A percentile compares a stretch with the other conserved stretches of the same genome.
These are phyloP conservation scores for Backusella tuberculispora DNA, from an alignment of 192 early-diverging fungal genomes.

Conservation along the genomic window DNA sequence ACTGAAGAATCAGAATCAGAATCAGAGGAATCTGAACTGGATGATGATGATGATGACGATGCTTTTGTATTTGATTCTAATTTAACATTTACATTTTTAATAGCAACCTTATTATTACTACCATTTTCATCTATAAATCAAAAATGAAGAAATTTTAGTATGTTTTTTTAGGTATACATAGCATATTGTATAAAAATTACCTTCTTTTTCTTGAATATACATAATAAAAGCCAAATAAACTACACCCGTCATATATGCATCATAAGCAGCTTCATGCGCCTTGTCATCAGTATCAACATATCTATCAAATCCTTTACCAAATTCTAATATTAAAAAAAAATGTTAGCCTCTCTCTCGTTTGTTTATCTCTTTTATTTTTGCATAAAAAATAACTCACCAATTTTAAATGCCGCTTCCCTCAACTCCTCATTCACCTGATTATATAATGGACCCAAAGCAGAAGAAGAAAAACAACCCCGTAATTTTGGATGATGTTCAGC, in stretches of 20 bases:
- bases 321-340: constrained; percentile 34
- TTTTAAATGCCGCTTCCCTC: constrained; percentile 43
- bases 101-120: neutral
- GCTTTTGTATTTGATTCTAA: no score
- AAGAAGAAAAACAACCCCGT: constrained; percentile 40
- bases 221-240: constrained; percentile 71
- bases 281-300: constrained; percentile 40
- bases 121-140: neutral
- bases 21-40: neutral
- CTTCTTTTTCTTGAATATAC: constrained; percentile 50
- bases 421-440: constrained; percentile 26
- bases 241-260: constrained; percentile 89
- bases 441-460: constrained; percentile 29
- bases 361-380: neutral
- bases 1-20: neutral
- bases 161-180: neutral
- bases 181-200: neutral
- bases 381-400: constrained; percentile 47
- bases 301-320: constrained; percentile 54
- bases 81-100: neutral
- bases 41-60: neutral
- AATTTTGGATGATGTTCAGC: constrained; percentile 53
- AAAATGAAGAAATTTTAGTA: neutral
- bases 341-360: no score
- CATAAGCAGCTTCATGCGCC: constrained; percentile 92